A percentile compares a stretch with the other conserved stretches of the same genome.
Conservation (phyloP, 2,329 filamentous ascomycete species). For the Zalaria sp. region DNA sequence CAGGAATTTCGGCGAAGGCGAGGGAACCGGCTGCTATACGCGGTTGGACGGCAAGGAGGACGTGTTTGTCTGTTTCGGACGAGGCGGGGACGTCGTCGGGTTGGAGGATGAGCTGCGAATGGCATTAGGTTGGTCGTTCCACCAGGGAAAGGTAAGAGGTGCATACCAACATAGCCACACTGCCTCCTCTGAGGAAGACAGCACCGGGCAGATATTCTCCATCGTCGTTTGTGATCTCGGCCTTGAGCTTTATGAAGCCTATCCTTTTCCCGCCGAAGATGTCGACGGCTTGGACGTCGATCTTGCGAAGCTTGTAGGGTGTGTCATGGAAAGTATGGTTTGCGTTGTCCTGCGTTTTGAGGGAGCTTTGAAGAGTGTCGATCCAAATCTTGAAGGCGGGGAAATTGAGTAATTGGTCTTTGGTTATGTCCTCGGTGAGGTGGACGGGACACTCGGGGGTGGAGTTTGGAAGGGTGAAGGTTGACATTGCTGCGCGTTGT, state of each 20-base stretch:
- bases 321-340: conserved; percentile 36
- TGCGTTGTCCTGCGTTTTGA: conserved; percentile 30
- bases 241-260: conserved; percentile 43
- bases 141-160: background rate
- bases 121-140: background rate
- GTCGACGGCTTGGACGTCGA: conserved; percentile 41
- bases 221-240: conserved; percentile 36
- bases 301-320: conserved; percentile 36
- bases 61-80: conserved; percentile 32
- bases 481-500: conserved; percentile 21
- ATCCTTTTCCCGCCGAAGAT: conserved; percentile 34
- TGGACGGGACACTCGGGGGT: conserved; percentile 24
- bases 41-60: conserved; percentile 42
- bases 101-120: conserved; percentile 37
- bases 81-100: conserved; percentile 30
- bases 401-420: conserved; percentile 33
- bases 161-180: conserved; percentile 40
- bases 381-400: conserved; percentile 43
- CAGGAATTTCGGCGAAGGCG: conserved; percentile 41
- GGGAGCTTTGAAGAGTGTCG: conserved; percentile 31
- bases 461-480: conserved; percentile 24
- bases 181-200: conserved; percentile 44
- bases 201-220: conserved; percentile 40
- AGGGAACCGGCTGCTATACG: conserved; percentile 42
- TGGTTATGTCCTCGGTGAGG: conserved; percentile 27